Evolutionary conservation across 2,329 filamentous ascomycete genomes (phyloP).

Genomic region (Aurifilum marmelostoma): DNA sequence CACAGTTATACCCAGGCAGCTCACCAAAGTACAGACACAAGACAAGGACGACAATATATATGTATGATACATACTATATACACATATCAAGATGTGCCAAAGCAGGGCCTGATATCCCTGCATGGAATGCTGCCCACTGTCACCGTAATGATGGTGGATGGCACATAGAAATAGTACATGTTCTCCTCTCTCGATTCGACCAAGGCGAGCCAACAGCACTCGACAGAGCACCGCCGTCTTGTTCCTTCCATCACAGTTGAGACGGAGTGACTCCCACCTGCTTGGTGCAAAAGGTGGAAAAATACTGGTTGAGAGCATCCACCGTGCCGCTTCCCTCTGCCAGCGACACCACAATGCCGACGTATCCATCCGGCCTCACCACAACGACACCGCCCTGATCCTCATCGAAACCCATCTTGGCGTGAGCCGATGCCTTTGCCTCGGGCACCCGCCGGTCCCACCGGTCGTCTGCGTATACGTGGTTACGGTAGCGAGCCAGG

Average conservation of each 20-base stretch:
- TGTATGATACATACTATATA: not conserved
- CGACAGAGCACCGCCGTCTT: not conserved
- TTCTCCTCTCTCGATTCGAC: not conserved
- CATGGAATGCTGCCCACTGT: not conserved
- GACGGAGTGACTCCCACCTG: slow-evolving; percentile 47
- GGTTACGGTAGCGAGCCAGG: slow-evolving; percentile 75
- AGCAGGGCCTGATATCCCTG: not conserved
- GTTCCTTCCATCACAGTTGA: slow-evolving; percentile 40
- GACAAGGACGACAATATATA: not conserved
- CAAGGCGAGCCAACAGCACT: not conserved
- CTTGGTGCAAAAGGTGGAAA: slow-evolving; percentile 72
- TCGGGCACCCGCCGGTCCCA: slow-evolving; percentile 71
- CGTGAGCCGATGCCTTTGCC: slow-evolving; percentile 75
- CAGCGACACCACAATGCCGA: slow-evolving; percentile 74
- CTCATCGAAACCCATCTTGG: slow-evolving; percentile 80
- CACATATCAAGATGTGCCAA: not conserved
- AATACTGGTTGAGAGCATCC: slow-evolving; percentile 83
- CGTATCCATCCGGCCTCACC: slow-evolving; percentile 84
- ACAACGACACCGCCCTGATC: slow-evolving; percentile 79
- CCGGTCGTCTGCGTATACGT: slow-evolving; percentile 85
- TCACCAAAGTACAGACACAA: not conserved
- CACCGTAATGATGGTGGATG: not conserved
- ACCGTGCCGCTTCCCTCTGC: slow-evolving; percentile 78
- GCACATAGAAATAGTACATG: not conserved
- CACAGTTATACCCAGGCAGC: not conserved